Percentiles rank a stretch among this genome's conserved stretches.
Conservation (phyloP, 441 rosid genomes). For the Gossypium gossypioides region DNA sequence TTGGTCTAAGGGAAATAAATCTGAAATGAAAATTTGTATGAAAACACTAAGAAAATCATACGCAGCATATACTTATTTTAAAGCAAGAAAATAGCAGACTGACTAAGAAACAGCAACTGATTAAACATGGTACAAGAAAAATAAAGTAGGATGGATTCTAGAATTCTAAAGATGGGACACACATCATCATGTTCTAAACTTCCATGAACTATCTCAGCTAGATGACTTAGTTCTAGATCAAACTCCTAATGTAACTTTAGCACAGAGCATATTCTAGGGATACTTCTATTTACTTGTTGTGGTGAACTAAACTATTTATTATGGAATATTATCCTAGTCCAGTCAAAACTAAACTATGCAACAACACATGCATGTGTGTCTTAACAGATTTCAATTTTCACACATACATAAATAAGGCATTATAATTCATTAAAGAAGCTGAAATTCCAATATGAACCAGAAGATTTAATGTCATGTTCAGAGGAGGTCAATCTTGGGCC, state of each 20-base stretch:
- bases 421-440: not conserved
- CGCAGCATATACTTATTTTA: not conserved
- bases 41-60: constrained; percentile 1
- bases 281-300: not conserved
- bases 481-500: not conserved
- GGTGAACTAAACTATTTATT: not conserved
- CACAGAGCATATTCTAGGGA: not conserved
- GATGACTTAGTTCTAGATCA: not conserved
- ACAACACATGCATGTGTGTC: not conserved
- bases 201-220: not conserved
- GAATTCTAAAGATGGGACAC: not conserved
- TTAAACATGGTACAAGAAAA: not conserved
- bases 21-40: not conserved
- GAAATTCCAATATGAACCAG: not conserved
- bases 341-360: not conserved
- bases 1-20: not conserved
- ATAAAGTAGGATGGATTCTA: not conserved
- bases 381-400: not conserved
- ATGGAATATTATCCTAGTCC: not conserved
- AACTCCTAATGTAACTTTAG: not conserved
- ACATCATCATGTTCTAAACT: not conserved
- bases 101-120: not conserved
- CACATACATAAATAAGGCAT: not conserved
- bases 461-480: not conserved
- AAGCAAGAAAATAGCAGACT: not conserved